Evolutionary conservation across 2,329 filamentous ascomycete genomes (phyloP).

Genomic region (Fusarium sp.): DNA sequence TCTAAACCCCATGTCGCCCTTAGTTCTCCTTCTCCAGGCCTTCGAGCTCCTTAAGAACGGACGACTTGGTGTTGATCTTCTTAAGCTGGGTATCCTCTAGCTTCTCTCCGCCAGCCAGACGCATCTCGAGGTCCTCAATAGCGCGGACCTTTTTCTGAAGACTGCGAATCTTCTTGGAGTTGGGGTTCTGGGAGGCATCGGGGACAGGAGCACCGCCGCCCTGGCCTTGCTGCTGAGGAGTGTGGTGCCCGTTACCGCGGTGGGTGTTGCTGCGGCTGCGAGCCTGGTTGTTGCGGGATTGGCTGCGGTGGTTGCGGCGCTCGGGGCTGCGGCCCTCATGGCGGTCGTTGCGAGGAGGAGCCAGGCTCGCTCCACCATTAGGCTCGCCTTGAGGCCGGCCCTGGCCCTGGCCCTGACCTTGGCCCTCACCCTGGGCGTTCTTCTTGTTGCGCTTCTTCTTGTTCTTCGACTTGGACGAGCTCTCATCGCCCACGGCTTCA

Average conservation of each 20-base stretch:
- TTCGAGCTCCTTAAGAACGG: slow-evolving; percentile 85
- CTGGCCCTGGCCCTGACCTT: slow-evolving; percentile 67
- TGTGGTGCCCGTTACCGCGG: slow-evolving; percentile 44
- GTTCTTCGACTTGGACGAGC: slow-evolving; percentile 89
- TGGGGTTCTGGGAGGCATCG: slow-evolving; percentile 67
- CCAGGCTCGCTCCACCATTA: slow-evolving; percentile 58
- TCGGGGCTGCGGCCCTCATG: slow-evolving; percentile 71
- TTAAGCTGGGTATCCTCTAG: slow-evolving; percentile 98
- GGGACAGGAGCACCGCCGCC: slow-evolving; percentile 58
- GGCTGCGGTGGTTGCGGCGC: slow-evolving; percentile 64
- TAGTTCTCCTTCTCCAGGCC: slow-evolving; percentile 54
- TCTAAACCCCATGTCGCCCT: background rate
- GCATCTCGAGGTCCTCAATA: slow-evolving; percentile 98
- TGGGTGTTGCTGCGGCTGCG: slow-evolving; percentile 63
- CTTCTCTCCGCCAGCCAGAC: slow-evolving; percentile 92
- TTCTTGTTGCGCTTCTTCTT: slow-evolving; percentile 99
- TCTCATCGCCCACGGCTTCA: slow-evolving; percentile 71
- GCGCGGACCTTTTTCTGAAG: slow-evolving; percentile 97
- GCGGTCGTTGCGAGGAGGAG: slow-evolving; percentile 55
- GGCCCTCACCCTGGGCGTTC: slow-evolving; percentile 76
- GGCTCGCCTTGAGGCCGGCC: slow-evolving; percentile 60
- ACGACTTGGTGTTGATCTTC: slow-evolving; percentile 91
- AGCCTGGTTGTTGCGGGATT: slow-evolving; percentile 62
- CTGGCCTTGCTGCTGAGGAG: slow-evolving; percentile 33
- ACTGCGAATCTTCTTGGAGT: slow-evolving; percentile 93